A percentile compares a stretch with the other conserved stretches of the same genome.
phyloP scores from a whole-genome alignment of 2,329 filamentous ascomycete species.

The Alternaria sp. region DNA sequence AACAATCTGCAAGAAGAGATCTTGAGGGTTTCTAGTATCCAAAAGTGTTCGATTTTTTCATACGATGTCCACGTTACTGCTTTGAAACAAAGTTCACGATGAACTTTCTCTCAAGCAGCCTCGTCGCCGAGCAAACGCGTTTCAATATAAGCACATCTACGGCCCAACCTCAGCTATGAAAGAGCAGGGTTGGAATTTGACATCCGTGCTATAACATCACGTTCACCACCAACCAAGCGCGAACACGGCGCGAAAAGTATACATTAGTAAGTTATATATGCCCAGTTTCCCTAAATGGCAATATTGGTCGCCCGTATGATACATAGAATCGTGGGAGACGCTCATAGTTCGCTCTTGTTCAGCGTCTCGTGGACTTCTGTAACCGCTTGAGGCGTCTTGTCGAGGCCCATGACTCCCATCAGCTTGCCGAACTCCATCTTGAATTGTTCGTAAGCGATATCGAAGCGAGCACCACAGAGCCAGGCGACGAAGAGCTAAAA shows the following conservation, averaged over 20 bases:
- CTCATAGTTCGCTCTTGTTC: constrained; percentile 53
- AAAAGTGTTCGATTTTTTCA: background rate
- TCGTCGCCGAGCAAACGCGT: constrained; percentile 39
- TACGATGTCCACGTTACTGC: constrained; percentile 30
- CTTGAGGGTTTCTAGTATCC: background rate
- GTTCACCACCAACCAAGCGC: background rate
- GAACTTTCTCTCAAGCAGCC: constrained; percentile 23
- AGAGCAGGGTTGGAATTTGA: constrained; percentile 96
- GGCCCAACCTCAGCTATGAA: constrained; percentile 90
- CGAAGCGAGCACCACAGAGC: constrained; percentile 82
- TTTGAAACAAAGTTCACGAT: constrained; percentile 14
- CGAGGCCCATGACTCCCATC: constrained; percentile 24
- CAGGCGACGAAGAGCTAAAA: constrained; percentile 76
- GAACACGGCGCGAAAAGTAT: constrained; percentile 9
- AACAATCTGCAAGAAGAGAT: background rate
- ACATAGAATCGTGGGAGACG: constrained; percentile 33
- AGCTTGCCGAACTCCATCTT: constrained; percentile 56
- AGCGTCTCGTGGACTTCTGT: constrained; percentile 30
- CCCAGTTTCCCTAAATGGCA: constrained; percentile 18
- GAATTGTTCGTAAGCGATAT: constrained; percentile 68
- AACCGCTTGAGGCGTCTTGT: constrained; percentile 16
- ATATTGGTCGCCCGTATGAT: constrained; percentile 34
- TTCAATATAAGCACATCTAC: constrained; percentile 81
- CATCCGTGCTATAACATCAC: constrained; percentile 81
- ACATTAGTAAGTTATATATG: constrained; percentile 34